Evolutionary conservation across 208 protist species (phyloP), one percentile per base, ranked within the genome.

Genomic region (Leishmania turanica): DNA sequence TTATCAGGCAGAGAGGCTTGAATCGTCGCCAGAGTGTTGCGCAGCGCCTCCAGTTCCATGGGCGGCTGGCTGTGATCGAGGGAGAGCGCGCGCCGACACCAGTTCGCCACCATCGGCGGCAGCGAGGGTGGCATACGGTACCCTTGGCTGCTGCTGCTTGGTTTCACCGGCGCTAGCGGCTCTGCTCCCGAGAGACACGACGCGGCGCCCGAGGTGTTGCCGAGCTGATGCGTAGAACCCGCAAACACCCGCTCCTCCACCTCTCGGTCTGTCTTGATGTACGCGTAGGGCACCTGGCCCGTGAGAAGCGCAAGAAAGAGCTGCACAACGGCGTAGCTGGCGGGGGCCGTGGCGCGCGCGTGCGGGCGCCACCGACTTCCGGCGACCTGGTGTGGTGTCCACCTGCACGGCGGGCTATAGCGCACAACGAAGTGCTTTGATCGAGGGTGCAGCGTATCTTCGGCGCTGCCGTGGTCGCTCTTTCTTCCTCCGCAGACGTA

Each of bases 291-390:
- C 31, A 85, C 84, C 54, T 87, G 77, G 24, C 83, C 83, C 6
- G 84, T 92, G 37, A 91, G 9, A 40, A 95, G 64, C 0, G 88
- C 87, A n/a, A 96, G 77, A 27, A 94, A 80, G 13, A 96, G 82
- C 81, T 93, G 88, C 51, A 79, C 88, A 21, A 95, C 76, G 3
- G 77, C 90, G 84, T 95, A 96, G 83, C 84, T 91, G 0, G 83
- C 74, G 1, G 91, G 84, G 37, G 83, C 89, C 17, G 80, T 76
- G 21, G 93, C 93, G 19, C 88, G 82, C 27, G 89, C 90, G 65
- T 93, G 93, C 24, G 93, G 90, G 40, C 82, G 56, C 93, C 93
- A 96, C 6, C 92, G 90, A 74, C 86, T 94, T 51, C 77, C 84
- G 19, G 65, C 75, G 5, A n/a, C 64, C 54, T 62, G 51, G 19